Base-by-base conservation (phyloP, 2,329 filamentous ascomycete species). In the Escovopsis sp. region DNA sequence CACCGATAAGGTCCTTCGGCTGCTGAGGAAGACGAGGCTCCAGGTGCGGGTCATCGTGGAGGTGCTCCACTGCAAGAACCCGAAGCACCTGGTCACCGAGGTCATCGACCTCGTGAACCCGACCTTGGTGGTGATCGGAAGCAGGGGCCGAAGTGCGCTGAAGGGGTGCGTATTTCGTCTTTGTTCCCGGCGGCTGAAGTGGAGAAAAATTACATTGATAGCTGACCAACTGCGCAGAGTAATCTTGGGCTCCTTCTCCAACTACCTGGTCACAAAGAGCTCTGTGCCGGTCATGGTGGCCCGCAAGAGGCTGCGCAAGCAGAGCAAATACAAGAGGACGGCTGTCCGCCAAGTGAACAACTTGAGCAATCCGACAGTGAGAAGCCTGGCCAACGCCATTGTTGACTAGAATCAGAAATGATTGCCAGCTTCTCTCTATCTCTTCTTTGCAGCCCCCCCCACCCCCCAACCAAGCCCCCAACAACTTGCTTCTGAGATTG, bases 201-300 rank as follows among this genome's bases (percentile, higher is more conserved):
- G 26, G 37, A 26, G 37, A 12, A 26, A 19, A 38, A 11, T 38
- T 18, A 36, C 36, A 9, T 18, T 42, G 12, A 43, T 35, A 36
- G 45, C 60, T 65, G 56, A 69, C 57, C n/a, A 40, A 8, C 32
- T 18, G 7, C 32, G 39, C 52, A 93, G 88, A 57, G 89, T 95
- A 19, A 80, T 98, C 47, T 73, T 98, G 28, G 91, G 91, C 26
- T 95, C 88, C 0, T 96, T 98, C 62, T 94, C 85, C 47, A 96
- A 96, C 59, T 98, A 98, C 56, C 72, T 98, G 7, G 88, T 98
- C 30, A 94, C 87, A 33, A 96, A 96, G 66, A 94, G 86, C 49
- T 94, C 85, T 3, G 87, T 94, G 12, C 91, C 91, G 0, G 91
- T 98, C 46, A 98, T 98, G 91, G 91, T 96, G 33, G 91, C 91